A percentile compares a stretch with the other conserved stretches of the same genome.
These are phyloP conservation scores for Pseudonitzschia pungens DNA, from an alignment of 108 stramenopile genomes.

Conservation along the genomic window DNA sequence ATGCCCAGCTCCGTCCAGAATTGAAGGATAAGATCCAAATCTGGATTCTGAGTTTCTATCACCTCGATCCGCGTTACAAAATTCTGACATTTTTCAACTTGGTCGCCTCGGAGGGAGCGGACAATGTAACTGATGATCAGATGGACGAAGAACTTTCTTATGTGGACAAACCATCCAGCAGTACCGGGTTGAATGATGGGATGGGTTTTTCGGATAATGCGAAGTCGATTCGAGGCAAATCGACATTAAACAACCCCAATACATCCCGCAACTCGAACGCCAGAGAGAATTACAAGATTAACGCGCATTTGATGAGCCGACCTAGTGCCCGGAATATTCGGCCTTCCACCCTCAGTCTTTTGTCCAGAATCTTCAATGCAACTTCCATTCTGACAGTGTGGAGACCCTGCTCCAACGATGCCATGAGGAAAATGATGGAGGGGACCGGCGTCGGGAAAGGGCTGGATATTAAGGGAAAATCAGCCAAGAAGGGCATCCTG, in stretches of 20 bases:
- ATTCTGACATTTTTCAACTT: constrained; percentile 66
- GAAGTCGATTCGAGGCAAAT: not conserved
- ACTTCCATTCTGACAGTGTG: constrained; percentile 69
- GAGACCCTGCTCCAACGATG: constrained; percentile 65
- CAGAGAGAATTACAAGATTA: constrained; percentile 26
- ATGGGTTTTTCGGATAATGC: not conserved
- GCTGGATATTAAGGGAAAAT: constrained; percentile 77
- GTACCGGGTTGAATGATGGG: no score
- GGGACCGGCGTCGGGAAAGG: constrained; percentile 69
- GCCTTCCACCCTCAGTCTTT: constrained; percentile 60
- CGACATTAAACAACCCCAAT: not conserved
- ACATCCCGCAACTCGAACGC: not conserved
- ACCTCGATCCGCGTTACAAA: constrained; percentile 66
- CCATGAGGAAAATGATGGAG: constrained; percentile 75
- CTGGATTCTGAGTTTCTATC: constrained; percentile 57
- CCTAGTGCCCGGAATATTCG: constrained; percentile 45
- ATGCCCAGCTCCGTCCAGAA: constrained; percentile 26
- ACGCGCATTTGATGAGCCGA: constrained; percentile 20
- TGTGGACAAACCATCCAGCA: no score
- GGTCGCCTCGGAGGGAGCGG: constrained; percentile 51
- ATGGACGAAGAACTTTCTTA: constrained; percentile 21
- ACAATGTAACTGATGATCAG: constrained; percentile 43
- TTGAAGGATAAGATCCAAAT: constrained; percentile 33
- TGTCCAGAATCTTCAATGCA: constrained; percentile 34
- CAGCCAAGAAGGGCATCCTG: constrained; percentile 57